Percentiles rank a stretch among this genome's conserved stretches.
phyloP scores from a whole-genome alignment of 2,329 filamentous ascomycete species.

The Raffaelea albimanens region DNA sequence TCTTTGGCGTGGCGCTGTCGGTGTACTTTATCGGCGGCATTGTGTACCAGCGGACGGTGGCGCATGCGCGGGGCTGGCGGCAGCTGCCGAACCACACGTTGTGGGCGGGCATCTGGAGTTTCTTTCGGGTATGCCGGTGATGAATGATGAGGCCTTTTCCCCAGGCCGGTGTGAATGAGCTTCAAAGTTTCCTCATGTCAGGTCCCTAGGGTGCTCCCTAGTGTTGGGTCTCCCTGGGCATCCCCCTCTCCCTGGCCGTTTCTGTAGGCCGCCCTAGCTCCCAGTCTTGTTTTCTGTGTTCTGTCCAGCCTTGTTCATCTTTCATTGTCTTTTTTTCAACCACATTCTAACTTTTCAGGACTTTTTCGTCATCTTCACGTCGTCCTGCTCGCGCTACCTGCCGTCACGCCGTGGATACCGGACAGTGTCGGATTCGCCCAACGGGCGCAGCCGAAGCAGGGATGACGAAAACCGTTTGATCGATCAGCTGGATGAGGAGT shows the following conservation, averaged over 20 bases:
- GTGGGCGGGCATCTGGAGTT: conserved; percentile 81
- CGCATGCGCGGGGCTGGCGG: conserved; percentile 89
- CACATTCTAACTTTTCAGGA: conserved; percentile 31
- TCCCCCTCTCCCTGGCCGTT: conserved; percentile 11
- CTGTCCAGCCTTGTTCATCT: too few relatives aligned
- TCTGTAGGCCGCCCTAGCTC: too few relatives aligned
- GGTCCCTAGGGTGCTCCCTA: too few relatives aligned
- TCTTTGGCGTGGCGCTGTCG: conserved; percentile 63
- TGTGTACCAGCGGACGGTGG: conserved; percentile 90
- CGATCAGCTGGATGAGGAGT: conserved; percentile 93
- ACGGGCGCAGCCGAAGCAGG: conserved; percentile 36
- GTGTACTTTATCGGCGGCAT: conserved; percentile 90
- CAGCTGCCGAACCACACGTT: conserved; percentile 91
- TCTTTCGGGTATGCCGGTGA: conserved; percentile 59
- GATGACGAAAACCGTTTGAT: conserved; percentile 93
- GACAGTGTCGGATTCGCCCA: conserved; percentile 47
- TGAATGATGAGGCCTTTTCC: not conserved
- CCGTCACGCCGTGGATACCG: conserved; percentile 59
- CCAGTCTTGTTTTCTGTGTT: conserved; percentile 20
- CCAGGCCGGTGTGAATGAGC: too few relatives aligned
- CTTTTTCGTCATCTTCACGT: conserved; percentile 57
- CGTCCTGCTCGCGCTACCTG: conserved; percentile 58
- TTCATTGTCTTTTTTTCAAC: too few relatives aligned
- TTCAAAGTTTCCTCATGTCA: too few relatives aligned
- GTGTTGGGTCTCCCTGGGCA: too few relatives aligned